Conservation (phyloP, 2,329 filamentous ascomycete species). For the Hypoxylon sp. region DNA sequence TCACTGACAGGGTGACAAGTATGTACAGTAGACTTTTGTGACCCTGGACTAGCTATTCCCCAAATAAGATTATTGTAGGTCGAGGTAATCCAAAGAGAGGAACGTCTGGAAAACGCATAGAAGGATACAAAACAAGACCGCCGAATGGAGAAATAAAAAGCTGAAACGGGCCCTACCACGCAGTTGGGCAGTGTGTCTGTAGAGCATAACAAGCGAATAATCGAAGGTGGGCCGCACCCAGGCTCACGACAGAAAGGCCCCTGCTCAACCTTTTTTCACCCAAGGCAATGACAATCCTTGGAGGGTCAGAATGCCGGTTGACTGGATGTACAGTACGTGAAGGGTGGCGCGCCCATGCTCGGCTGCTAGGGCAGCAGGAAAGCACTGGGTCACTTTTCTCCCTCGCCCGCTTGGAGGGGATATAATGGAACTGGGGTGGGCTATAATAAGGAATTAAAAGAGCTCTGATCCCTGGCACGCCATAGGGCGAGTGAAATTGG, state of each 20-base stretch:
- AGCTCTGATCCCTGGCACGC: constrained; percentile 52
- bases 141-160: constrained; percentile 56
- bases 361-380: constrained; percentile 50
- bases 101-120: constrained; percentile 57
- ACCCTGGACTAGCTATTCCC: constrained; percentile 44
- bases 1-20: constrained; percentile 56
- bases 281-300: constrained; percentile 48
- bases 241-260: constrained; percentile 49
- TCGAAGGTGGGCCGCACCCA: constrained; percentile 51
- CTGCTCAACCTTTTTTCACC: constrained; percentile 50
- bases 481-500: constrained; percentile 52
- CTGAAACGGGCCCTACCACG: constrained; percentile 62
- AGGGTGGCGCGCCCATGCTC: constrained; percentile 46
- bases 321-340: constrained; percentile 42
- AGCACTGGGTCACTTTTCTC: constrained; percentile 49
- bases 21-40: constrained; percentile 53
- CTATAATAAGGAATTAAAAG: constrained; percentile 52
- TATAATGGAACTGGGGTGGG: constrained; percentile 53
- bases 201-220: constrained; percentile 57
- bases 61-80: constrained; percentile 47
- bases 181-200: constrained; percentile 54
- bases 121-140: constrained; percentile 57
- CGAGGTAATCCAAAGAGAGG: constrained; percentile 50
- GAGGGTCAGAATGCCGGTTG: constrained; percentile 49
- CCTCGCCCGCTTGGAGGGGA: constrained; percentile 54